Conservation (phyloP, 768 basidiomycete genomes). For the Panus rudis region DNA sequence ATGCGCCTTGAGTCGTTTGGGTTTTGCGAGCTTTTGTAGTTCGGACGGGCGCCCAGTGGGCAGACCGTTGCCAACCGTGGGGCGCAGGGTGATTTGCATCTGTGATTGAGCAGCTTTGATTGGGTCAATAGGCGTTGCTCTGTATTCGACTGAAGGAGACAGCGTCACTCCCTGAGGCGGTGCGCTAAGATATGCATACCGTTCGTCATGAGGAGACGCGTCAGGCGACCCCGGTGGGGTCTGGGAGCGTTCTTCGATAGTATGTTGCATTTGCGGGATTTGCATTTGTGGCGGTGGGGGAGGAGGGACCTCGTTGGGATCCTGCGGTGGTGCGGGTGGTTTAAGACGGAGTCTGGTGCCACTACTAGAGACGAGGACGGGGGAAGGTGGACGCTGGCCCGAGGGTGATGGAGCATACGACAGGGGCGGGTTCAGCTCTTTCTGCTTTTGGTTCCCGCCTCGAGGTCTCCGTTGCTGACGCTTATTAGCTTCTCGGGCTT, state of each 20-base stretch:
- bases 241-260: too few species aligned
- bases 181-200: neutral
- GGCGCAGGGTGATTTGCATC: conserved; percentile 20
- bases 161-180: too few species aligned
- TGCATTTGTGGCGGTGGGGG: conserved; percentile 9
- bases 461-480: conserved; percentile 24
- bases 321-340: conserved; percentile 30
- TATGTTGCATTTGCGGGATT: too few species aligned
- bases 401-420: neutral
- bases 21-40: conserved; percentile 47
- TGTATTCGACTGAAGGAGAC: conserved; percentile 14
- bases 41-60: conserved; percentile 23
- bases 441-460: conserved; percentile 34
- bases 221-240: neutral
- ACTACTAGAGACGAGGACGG: conserved; percentile 36
- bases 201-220: conserved; percentile 1
- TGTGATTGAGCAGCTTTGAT: conserved; percentile 21
- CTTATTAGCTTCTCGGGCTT: conserved; percentile 36
- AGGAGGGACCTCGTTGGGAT: conserved; percentile 5
- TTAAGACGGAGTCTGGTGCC: conserved; percentile 45
- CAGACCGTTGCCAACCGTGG: conserved; percentile 9
- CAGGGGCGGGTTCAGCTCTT: neutral
- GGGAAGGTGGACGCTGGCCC: conserved; percentile 4
- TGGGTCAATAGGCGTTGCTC: conserved; percentile 15
- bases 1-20: conserved; percentile 75